A percentile compares a stretch with the other conserved stretches of the same genome.
phyloP scores from a whole-genome alignment of 108 stramenopile species.

The Chaetoceros tenuissimus region DNA sequence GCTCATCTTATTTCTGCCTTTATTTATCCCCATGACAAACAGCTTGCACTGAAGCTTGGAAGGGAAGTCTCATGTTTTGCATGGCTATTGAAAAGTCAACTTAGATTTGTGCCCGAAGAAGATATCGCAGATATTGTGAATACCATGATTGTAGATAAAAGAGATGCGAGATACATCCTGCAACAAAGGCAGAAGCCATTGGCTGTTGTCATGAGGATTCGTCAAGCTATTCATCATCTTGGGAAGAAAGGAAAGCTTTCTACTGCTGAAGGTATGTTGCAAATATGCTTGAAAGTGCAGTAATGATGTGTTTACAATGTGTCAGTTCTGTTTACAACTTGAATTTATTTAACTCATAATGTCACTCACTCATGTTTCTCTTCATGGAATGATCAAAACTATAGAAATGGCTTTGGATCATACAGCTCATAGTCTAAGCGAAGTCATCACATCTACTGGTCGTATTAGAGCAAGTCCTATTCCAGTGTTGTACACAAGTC shows the following conservation, averaged over 20 bases:
- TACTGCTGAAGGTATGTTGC: slow-evolving; percentile 29
- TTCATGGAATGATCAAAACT: too few species aligned
- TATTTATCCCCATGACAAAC: slow-evolving; percentile 25
- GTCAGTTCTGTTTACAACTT: too few species aligned
- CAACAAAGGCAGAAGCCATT: slow-evolving; percentile 26
- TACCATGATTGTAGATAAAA: slow-evolving; percentile 19
- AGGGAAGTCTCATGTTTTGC: slow-evolving; percentile 44
- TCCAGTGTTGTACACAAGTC: slow-evolving; percentile 35
- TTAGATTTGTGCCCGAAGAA: slow-evolving; percentile 22
- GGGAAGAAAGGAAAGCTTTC: slow-evolving; percentile 9
- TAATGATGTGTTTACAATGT: too few species aligned
- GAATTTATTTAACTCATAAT: too few species aligned
- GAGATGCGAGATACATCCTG: slow-evolving; percentile 27
- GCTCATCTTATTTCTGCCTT: slow-evolving; percentile 25
- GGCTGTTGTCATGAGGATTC: slow-evolving; percentile 28
- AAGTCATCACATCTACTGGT: slow-evolving; percentile 23
- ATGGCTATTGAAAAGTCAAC: slow-evolving; percentile 40
- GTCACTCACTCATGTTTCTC: too few species aligned
- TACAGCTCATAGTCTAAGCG: slow-evolving; percentile 15
- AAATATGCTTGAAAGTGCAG: too few species aligned
- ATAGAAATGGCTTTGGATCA: slow-evolving; percentile 28
- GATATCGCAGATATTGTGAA: slow-evolving; percentile 17
- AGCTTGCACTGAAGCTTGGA: slow-evolving; percentile 21
- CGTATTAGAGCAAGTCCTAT: slow-evolving; percentile 36
- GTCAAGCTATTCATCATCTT: slow-evolving; percentile 31